Conservation (phyloP, 768 basidiomycete genomes). For the Phylloporus rhodoxanthus region DNA sequence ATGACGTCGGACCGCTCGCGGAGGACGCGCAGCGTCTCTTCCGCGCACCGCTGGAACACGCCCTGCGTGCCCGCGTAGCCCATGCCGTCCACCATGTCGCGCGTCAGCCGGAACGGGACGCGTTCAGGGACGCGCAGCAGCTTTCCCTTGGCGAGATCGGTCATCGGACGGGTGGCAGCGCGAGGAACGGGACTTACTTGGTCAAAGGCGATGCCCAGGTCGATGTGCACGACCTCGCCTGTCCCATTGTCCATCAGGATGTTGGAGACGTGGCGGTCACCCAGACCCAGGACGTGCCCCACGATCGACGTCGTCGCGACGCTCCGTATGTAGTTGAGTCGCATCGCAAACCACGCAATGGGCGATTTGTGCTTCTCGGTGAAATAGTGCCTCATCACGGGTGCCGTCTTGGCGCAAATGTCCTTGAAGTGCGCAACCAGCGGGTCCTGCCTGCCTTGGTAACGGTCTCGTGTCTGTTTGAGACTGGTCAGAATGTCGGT, state of each 20-base stretch:
- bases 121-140: constrained; percentile 72
- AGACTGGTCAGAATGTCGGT: constrained; percentile 30
- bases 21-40: constrained; percentile 90
- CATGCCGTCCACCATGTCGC: constrained; percentile 91
- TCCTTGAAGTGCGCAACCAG: constrained; percentile 33
- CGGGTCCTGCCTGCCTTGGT: constrained; percentile 25
- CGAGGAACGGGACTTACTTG: constrained; percentile 46
- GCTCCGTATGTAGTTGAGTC: constrained; percentile 84
- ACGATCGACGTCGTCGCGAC: constrained; percentile 93
- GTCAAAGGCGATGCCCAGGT: constrained; percentile 95
- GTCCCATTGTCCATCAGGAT: constrained; percentile 78
- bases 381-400: constrained; percentile 94
- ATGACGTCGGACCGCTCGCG: constrained; percentile 81
- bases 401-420: constrained; percentile 49
- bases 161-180: neutral
- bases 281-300: constrained; percentile 86
- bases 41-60: constrained; percentile 91
- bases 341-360: constrained; percentile 87
- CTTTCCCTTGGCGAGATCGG: constrained; percentile 54
- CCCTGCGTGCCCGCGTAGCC: constrained; percentile 86
- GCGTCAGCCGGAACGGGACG: constrained; percentile 93
- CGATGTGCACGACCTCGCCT: constrained; percentile 93
- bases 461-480: constrained; percentile 28
- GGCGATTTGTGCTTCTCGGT: constrained; percentile 85
- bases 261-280: constrained; percentile 89